phyloP scores from a whole-genome alignment of 495 filamentous ascomycete species.

The Penicillium waksmanii region DNA sequence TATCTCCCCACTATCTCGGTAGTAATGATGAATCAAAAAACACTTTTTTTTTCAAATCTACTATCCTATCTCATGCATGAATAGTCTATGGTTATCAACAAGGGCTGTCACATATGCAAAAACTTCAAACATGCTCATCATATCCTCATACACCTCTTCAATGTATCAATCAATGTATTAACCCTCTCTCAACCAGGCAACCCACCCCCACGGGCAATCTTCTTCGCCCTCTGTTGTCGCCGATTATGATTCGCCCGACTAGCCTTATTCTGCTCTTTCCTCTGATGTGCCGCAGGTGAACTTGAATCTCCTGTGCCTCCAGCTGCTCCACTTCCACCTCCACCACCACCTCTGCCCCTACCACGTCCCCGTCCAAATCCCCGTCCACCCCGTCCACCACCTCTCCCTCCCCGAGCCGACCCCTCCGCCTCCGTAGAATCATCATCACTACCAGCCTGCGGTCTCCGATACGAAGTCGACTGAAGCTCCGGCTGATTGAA shows the following conservation, averaged over 20 bases:
- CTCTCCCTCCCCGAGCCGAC: slow-evolving; percentile 53
- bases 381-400: slow-evolving; percentile 51
- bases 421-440: slow-evolving; percentile 32
- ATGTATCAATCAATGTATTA: background rate
- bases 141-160: background rate
- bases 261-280: slow-evolving; percentile 79
- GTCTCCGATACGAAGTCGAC: slow-evolving; percentile 59
- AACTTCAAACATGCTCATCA: background rate
- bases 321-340: slow-evolving; percentile 33
- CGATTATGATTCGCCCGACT: slow-evolving; percentile 79
- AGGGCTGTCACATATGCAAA: slow-evolving; percentile 17
- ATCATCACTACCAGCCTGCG: slow-evolving; percentile 37
- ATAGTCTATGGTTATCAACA: slow-evolving; percentile 9
- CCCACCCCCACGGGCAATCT: slow-evolving; percentile 70
- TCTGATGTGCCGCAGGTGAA: slow-evolving; percentile 64
- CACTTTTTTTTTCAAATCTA: slow-evolving; percentile 4
- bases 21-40: slow-evolving; percentile 22
- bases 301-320: slow-evolving; percentile 47
- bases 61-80: slow-evolving; percentile 1
- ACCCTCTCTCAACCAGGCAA: slow-evolving; percentile 46
- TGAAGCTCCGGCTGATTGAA: slow-evolving; percentile 60
- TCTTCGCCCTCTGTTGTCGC: slow-evolving; percentile 73
- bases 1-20: background rate
- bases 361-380: slow-evolving; percentile 52
- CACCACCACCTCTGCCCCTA: slow-evolving; percentile 61